A percentile compares a stretch with the other conserved stretches of the same genome.
These are phyloP conservation scores for Saururus chinensis DNA, from an alignment of 164 flowering plant species.

Conservation along the genomic window DNA sequence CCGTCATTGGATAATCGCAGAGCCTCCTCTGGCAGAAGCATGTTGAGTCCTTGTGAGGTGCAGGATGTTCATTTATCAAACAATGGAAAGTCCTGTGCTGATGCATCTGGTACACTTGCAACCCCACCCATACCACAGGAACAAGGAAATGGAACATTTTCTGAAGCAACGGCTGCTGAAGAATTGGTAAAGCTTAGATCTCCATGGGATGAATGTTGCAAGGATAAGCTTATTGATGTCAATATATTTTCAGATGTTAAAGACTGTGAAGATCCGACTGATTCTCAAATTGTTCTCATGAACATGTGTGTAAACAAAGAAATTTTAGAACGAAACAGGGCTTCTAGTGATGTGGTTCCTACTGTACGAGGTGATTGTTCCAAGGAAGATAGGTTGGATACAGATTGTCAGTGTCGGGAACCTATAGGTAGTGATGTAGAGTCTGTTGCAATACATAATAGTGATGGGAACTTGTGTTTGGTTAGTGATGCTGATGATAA, in stretches of 20 bases:
- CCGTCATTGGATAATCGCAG: conserved; percentile 11
- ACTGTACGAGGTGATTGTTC: conserved; percentile 2
- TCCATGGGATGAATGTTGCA: background rate
- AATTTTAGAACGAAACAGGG: conserved; percentile 8
- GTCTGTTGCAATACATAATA: conserved; percentile 12
- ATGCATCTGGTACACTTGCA: background rate
- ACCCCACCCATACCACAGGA: background rate
- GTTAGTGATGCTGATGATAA: conserved; percentile 2
- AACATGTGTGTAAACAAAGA: conserved; percentile 11
- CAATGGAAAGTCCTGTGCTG: too few species aligned
- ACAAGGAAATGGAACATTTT: too few species aligned
- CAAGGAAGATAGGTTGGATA: conserved; percentile 8
- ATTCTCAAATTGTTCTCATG: conserved; percentile 3
- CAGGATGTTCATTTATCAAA: background rate
- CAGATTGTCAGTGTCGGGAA: conserved; percentile 10
- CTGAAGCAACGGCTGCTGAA: background rate
- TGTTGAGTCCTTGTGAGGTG: background rate
- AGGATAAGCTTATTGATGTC: background rate
- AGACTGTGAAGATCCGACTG: conserved; percentile 7
- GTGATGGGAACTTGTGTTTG: background rate
- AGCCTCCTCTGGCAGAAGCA: conserved; percentile 8
- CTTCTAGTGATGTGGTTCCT: conserved; percentile 2
- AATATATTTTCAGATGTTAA: background rate
- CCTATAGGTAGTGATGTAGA: conserved; percentile 7
- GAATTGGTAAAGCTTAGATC: conserved; percentile 12